Evolutionary conservation across 1,284 basidiomycete species (phyloP).

Genomic region (Sanghuangporus baumii): DNA sequence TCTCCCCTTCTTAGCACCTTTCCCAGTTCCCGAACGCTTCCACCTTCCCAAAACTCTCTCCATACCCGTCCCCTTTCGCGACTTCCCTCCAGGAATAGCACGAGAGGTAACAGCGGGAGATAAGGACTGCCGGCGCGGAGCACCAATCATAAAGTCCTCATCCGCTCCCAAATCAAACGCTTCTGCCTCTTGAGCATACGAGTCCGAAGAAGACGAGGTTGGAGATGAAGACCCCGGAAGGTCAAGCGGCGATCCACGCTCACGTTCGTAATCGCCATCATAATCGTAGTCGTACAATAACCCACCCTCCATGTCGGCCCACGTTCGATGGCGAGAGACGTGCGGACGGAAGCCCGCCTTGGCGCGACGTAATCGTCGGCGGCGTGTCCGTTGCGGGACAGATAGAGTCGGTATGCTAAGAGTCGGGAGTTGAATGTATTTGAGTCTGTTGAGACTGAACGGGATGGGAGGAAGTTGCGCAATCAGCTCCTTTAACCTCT

Average conservation of each 20-base stretch:
- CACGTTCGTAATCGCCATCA: neutral
- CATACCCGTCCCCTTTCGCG: neutral
- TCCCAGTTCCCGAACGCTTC: neutral
- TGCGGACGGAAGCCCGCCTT: conserved; percentile 4
- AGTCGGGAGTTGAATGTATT: neutral
- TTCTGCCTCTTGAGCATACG: neutral
- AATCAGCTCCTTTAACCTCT: neutral
- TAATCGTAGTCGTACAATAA: neutral
- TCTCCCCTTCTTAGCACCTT: neutral
- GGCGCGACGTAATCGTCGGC: neutral
- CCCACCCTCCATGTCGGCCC: neutral
- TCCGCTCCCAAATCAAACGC: conserved; percentile 1
- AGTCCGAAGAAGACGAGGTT: neutral
- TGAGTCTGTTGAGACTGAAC: neutral
- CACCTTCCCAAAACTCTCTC: neutral
- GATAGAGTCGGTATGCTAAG: neutral
- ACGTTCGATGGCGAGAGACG: neutral
- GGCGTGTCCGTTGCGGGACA: neutral
- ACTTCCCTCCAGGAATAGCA: neutral
- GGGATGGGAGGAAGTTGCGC: neutral
- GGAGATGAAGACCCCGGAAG: neutral
- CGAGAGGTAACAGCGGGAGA: neutral
- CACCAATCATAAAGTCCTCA: conserved; percentile 9
- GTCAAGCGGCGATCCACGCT: neutral
- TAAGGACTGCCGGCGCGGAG: neutral